A percentile compares a stretch with the other conserved stretches of the same genome.
Evolutionary conservation across 306 rosid species (phyloP).

Genomic region (Sechiopsis laciniata): DNA sequence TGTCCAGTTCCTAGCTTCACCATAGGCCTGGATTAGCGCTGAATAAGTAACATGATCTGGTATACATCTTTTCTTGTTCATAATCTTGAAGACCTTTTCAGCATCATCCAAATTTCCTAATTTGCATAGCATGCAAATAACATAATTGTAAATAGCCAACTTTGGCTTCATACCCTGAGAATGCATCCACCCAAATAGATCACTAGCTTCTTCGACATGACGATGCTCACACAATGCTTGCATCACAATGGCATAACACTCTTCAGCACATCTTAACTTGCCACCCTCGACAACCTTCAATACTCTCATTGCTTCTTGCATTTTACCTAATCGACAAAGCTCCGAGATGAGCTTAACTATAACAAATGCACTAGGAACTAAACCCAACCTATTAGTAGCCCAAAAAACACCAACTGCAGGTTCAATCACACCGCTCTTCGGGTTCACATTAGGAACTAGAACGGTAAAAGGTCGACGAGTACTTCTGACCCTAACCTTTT

Average conservation of each 20-base stretch:
- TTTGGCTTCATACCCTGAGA: constrained; percentile 45
- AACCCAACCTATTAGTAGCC: constrained; percentile 37
- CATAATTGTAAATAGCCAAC: constrained; percentile 47
- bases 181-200: constrained; percentile 52
- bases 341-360: constrained; percentile 42
- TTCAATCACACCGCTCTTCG: constrained; percentile 43
- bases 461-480: constrained; percentile 45
- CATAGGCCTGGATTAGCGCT: constrained; percentile 52
- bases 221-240: constrained; percentile 43
- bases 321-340: constrained; percentile 55
- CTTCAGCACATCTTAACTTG: constrained; percentile 43
- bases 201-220: constrained; percentile 36
- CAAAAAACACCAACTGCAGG: constrained; percentile 54
- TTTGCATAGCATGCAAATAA: constrained; percentile 59
- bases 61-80: constrained; percentile 55
- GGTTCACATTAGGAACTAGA: constrained; percentile 53
- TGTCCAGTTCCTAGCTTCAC: constrained; percentile 47
- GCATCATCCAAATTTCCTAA: constrained; percentile 50
- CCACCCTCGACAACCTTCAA: constrained; percentile 47
- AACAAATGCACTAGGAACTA: constrained; percentile 60
- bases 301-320: constrained; percentile 42
- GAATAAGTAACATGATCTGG: constrained; percentile 55
- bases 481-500: constrained; percentile 43
- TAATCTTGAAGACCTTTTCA: constrained; percentile 42
- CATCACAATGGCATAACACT: constrained; percentile 48